Conservation (phyloP, 1,284 basidiomycete species). For the Ceratobasidium sp. region DNA sequence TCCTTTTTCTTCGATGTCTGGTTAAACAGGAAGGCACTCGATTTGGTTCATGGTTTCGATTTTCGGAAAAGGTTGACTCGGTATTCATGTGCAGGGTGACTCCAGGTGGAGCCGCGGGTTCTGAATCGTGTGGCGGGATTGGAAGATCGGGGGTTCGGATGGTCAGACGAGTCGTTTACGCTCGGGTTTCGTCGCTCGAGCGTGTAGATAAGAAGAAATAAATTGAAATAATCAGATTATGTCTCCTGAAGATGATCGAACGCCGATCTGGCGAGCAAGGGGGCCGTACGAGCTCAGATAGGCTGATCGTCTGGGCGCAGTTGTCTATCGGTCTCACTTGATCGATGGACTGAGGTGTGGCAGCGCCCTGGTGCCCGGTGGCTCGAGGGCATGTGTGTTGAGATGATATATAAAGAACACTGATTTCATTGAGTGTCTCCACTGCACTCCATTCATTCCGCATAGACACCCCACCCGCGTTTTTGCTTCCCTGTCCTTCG, state of each 20-base stretch:
- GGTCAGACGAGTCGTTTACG: background rate
- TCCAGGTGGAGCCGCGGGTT: no score
- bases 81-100: no score
- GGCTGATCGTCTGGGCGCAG: background rate
- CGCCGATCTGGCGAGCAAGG: background rate
- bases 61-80: background rate
- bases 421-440: background rate
- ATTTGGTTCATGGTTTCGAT: background rate
- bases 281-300: background rate
- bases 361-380: background rate
- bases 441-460: background rate
- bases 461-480: background rate
- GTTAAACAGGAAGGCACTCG: background rate
- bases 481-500: background rate
- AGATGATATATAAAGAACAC: background rate
- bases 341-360: conserved; percentile 11
- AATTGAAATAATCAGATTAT: background rate
- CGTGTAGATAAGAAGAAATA: background rate
- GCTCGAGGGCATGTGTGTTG: background rate
- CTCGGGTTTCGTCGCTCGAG: background rate
- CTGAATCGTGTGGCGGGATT: no score
- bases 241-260: background rate
- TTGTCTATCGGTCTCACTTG: conserved; percentile 28
- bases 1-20: background rate
- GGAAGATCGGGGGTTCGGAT: background rate